Percentiles rank a stretch among this genome's conserved stretches.
Conservation (phyloP, 495 filamentous ascomycete species). For the Paragyromitra xinjiangensis region DNA sequence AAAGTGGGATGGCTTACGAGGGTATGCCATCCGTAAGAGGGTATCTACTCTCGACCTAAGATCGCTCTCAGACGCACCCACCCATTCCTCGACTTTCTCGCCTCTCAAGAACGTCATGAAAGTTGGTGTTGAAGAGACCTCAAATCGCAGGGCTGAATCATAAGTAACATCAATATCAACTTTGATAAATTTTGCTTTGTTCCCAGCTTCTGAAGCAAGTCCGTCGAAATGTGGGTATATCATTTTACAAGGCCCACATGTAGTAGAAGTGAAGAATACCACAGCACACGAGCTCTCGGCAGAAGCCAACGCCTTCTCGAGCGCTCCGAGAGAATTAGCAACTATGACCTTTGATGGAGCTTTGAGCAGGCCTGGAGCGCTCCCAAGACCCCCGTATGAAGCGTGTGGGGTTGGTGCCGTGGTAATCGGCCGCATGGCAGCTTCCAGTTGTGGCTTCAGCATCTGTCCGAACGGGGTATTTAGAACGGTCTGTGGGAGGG, state of each 20-base stretch:
- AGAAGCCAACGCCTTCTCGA: constrained; percentile 68
- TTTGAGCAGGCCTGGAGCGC: constrained; percentile 49
- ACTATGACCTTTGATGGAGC: constrained; percentile 48
- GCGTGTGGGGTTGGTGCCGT: constrained; percentile 48
- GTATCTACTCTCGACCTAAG: constrained; percentile 77
- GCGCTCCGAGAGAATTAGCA: constrained; percentile 62
- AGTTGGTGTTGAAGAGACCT: constrained; percentile 81
- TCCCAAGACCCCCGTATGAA: constrained; percentile 34
- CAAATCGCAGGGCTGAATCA: constrained; percentile 72
- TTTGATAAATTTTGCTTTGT: constrained; percentile 78
- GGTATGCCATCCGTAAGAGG: constrained; percentile 78
- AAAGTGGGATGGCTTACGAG: constrained; percentile 54
- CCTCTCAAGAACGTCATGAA: constrained; percentile 89
- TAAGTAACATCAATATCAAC: constrained; percentile 76
- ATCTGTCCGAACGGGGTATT: constrained; percentile 92
- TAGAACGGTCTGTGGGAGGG: constrained; percentile 84
- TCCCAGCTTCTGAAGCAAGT: constrained; percentile 77
- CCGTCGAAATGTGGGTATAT: constrained; percentile 86
- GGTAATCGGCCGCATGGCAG: constrained; percentile 65
- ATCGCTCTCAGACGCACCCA: constrained; percentile 73
- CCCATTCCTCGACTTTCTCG: constrained; percentile 79
- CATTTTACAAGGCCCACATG: constrained; percentile 83
- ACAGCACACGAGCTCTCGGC: constrained; percentile 75
- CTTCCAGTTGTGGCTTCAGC: constrained; percentile 81
- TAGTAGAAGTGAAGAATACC: constrained; percentile 91